These are phyloP conservation scores for Orbilia ellipsospora DNA, from an alignment of 2,329 filamentous ascomycete genomes.

Conservation along the genomic window DNA sequence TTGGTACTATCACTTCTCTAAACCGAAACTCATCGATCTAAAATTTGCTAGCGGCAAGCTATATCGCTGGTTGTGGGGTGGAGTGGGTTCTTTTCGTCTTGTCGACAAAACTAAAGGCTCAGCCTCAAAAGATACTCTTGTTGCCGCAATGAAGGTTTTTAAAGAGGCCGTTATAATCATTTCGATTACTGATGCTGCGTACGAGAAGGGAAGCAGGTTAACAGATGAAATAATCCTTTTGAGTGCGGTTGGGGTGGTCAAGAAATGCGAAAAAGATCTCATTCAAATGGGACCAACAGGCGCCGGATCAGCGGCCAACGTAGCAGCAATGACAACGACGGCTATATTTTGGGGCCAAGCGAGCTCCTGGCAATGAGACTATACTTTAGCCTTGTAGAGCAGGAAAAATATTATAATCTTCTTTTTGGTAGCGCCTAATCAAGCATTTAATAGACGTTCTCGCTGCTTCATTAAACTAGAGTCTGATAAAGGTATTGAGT, in stretches of 20 bases:
- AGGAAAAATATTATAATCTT: too few species aligned
- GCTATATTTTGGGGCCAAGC: too few species aligned
- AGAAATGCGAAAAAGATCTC: slow-evolving; percentile 35
- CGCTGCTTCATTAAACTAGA: too few species aligned
- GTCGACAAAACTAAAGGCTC: slow-evolving; percentile 28
- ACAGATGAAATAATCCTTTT: slow-evolving; percentile 24
- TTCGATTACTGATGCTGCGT: slow-evolving; percentile 7
- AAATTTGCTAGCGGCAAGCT: slow-evolving; percentile 21
- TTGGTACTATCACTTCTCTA: slow-evolving; percentile 25
- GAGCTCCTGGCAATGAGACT: too few species aligned
- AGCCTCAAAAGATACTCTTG: background rate
- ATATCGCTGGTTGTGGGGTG: slow-evolving; percentile 24
- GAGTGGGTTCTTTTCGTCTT: slow-evolving; percentile 12
- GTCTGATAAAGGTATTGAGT: too few species aligned
- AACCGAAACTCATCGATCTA: slow-evolving; percentile 30
- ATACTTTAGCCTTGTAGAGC: too few species aligned
- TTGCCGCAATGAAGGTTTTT: slow-evolving; percentile 7
- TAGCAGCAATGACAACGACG: too few species aligned
- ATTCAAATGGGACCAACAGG: slow-evolving; percentile 3
- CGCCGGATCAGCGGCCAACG: too few species aligned
- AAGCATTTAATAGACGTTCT: too few species aligned
- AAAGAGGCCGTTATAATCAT: background rate
- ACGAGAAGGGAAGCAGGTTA: slow-evolving; percentile 12
- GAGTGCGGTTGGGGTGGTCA: slow-evolving; percentile 34
- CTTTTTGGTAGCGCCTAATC: too few species aligned